Evolutionary conservation across 768 basidiomycete species (phyloP).

Genomic region (Chalciporus chontae): DNA sequence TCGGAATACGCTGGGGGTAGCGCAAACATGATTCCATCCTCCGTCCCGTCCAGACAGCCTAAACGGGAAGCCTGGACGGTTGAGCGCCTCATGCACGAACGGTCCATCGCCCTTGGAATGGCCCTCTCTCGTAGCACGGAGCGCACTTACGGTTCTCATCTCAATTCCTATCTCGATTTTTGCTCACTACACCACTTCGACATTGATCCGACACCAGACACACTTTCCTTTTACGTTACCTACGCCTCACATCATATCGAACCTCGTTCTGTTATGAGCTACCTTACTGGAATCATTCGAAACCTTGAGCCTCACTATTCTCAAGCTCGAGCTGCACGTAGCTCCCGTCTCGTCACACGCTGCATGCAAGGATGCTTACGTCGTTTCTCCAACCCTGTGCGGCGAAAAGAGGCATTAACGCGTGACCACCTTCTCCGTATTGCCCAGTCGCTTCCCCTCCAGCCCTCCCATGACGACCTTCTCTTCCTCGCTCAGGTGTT

Average conservation of each 20-base stretch:
- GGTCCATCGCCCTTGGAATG: slow-evolving; percentile 22
- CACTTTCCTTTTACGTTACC: slow-evolving; percentile 8
- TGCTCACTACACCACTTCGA: slow-evolving; percentile 26
- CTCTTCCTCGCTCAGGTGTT: slow-evolving; percentile 18
- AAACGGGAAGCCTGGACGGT: slow-evolving; percentile 1
- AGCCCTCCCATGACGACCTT: slow-evolving; percentile 16
- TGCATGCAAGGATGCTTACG: slow-evolving; percentile 10
- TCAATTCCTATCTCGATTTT: slow-evolving; percentile 34
- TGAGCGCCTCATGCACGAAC: slow-evolving; percentile 10
- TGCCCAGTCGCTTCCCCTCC: neutral
- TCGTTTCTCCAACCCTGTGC: neutral
- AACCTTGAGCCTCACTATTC: slow-evolving; percentile 22
- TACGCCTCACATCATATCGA: slow-evolving; percentile 18
- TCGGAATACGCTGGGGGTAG: slow-evolving; percentile 28
- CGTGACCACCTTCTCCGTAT: slow-evolving; percentile 11
- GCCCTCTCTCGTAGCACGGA: slow-evolving; percentile 19
- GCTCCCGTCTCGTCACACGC: slow-evolving; percentile 2
- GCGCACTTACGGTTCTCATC: slow-evolving; percentile 27
- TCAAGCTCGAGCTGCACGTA: neutral
- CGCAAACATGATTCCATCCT: neutral
- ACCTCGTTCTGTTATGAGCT: slow-evolving; percentile 17
- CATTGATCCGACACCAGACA: slow-evolving; percentile 27
- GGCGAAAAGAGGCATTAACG: slow-evolving; percentile 11
- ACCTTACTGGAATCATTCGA: slow-evolving; percentile 23
- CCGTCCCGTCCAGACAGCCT: no score